Evolutionary conservation across 1,139 yeast species (phyloP), one percentile per base, ranked within the genome.

Genomic region (Williopsis jadinii): DNA sequence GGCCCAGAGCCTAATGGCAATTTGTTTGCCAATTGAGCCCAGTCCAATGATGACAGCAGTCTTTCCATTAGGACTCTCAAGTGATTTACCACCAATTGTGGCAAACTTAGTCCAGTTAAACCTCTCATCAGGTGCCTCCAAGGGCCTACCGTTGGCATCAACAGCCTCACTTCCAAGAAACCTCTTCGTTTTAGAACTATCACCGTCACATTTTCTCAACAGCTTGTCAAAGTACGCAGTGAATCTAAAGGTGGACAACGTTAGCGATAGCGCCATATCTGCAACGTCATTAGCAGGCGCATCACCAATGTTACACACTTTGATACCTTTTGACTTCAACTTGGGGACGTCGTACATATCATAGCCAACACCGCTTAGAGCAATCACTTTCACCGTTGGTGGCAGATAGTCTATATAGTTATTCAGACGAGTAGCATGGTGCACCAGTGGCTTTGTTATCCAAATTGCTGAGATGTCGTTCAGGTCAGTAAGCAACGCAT

Each of bases 311-410:
- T 50, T 51, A 10, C 51, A 39, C 28, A 52, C 38, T 28, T 38
- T 45, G 33, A 52, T 50, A 1, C 51, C 50, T 14, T 34, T 42
- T 10, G 35, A 38, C 32, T 43, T 51, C 24, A 77, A 48, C 14
- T 55, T 58, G 10, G 56, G 64, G 4, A 70, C 70, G 56, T 83
- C 84, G 47, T 73, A 75, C 27, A 68, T 70, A 50, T 84, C 87
- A 51, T 68, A 71, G 0, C 95, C 95, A 3, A 84, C 90, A 41
- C 87, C 74, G 38, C 86, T 80, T 33, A 80, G 68, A 1, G 84
- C 68, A 35, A 85, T 67, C 9, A 82, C 68, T 54, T 75, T 74
- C 45, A 84, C 61, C 5, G 66, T 50, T 1, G 54, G 29, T 0
- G 95, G 94, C 11, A 75, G 67, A 24, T 65, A 58, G 3, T 65